Evolutionary conservation across 2,329 filamentous ascomycete genomes (phyloP).

Genomic region (Ascomycota sp.): DNA sequence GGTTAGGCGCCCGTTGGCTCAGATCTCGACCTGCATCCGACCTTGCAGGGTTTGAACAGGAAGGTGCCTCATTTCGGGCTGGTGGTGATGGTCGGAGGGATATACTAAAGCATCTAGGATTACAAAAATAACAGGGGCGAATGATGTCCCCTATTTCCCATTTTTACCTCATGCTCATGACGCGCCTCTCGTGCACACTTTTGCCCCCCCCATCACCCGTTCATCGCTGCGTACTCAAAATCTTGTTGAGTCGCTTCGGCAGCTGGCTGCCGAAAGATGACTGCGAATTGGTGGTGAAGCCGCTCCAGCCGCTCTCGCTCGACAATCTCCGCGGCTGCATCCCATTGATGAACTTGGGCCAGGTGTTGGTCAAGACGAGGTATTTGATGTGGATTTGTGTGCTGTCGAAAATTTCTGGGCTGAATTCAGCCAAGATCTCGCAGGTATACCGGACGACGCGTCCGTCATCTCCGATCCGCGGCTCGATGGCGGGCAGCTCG

Average conservation of each 20-base stretch:
- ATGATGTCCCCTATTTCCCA: too few species aligned
- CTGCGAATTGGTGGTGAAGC: neutral
- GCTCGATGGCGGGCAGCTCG: neutral
- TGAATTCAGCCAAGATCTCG: constrained; percentile 26
- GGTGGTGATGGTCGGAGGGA: too few species aligned
- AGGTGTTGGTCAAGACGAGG: constrained; percentile 47
- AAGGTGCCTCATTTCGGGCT: too few species aligned
- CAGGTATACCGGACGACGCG: constrained; percentile 13
- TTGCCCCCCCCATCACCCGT: too few species aligned
- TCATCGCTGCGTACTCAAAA: too few species aligned
- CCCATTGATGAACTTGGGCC: constrained; percentile 31
- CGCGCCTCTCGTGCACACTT: too few species aligned
- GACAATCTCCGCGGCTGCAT: neutral
- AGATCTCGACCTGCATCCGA: too few species aligned
- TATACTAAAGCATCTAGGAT: too few species aligned
- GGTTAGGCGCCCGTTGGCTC: too few species aligned
- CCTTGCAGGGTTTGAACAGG: too few species aligned
- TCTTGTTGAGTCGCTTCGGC: neutral
- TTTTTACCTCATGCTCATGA: too few species aligned
- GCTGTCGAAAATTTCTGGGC: constrained; percentile 32
- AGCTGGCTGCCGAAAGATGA: neutral
- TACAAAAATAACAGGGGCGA: too few species aligned
- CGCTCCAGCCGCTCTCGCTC: neutral
- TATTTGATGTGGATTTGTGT: constrained; percentile 43
- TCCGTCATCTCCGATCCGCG: neutral